These are phyloP conservation scores for Pestalotiopsis sp. DNA, from an alignment of 2,329 filamentous ascomycete species.

Conservation along the genomic window DNA sequence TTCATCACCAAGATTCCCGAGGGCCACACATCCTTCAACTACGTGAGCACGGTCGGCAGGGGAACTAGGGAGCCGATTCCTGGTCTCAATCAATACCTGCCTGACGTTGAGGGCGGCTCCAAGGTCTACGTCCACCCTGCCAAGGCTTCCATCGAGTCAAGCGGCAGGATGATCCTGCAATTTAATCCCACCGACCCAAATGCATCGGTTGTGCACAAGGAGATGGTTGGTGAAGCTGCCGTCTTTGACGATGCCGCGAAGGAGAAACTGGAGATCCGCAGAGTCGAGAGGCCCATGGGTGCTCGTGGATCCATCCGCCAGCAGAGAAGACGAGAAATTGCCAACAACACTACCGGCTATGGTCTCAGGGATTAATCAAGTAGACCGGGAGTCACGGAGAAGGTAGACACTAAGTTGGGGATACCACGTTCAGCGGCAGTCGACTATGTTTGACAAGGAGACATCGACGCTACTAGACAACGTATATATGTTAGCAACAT, in stretches of 20 bases:
- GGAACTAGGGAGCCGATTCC: slow-evolving; percentile 17
- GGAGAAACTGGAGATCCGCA: slow-evolving; percentile 10
- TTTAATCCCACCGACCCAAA: slow-evolving; percentile 42
- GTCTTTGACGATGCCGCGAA: slow-evolving; percentile 11
- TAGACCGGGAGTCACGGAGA: neutral
- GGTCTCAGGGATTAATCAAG: neutral
- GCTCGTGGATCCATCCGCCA: neutral
- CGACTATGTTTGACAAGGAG: neutral
- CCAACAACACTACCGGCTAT: neutral
- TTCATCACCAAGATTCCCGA: slow-evolving; percentile 49
- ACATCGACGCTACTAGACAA: neutral
- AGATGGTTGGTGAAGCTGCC: slow-evolving; percentile 14
- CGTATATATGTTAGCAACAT: neutral
- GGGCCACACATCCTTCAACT: slow-evolving; percentile 47
- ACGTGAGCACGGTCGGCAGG: slow-evolving; percentile 9
- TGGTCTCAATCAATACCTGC: slow-evolving; percentile 46
- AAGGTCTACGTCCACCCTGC: slow-evolving; percentile 56
- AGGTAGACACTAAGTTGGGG: neutral
- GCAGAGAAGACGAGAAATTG: neutral
- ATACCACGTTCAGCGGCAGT: neutral
- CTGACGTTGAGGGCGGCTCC: slow-evolving; percentile 51
- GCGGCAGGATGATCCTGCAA: slow-evolving; percentile 50
- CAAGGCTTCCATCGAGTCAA: slow-evolving; percentile 49
- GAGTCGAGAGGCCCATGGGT: neutral
- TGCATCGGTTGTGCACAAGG: slow-evolving; percentile 19